phyloP scores from a whole-genome alignment of 805 yeast species.

The Yarrowia porcina region DNA sequence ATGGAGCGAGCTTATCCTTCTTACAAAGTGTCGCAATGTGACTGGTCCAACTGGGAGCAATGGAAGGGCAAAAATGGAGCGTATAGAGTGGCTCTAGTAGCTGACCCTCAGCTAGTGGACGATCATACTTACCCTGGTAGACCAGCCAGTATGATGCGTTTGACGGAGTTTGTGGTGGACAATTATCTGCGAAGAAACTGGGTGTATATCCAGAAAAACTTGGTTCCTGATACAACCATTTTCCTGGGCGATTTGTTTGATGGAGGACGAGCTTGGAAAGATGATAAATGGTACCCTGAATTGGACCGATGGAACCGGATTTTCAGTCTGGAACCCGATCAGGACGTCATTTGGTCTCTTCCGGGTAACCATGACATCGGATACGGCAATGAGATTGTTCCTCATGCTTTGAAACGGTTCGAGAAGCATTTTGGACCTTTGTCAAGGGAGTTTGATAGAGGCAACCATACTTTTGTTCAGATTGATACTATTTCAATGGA shows the following conservation, averaged over 20 bases:
- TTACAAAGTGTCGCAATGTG: not conserved
- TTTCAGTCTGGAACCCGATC: constrained; percentile 55
- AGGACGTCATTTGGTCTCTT: constrained; percentile 45
- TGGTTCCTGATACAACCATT: constrained; percentile 72
- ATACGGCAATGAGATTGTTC: constrained; percentile 69
- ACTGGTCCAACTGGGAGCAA: constrained; percentile 47
- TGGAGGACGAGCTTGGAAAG: constrained; percentile 88
- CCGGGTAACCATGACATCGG: constrained; percentile 99
- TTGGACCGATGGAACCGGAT: constrained; percentile 62
- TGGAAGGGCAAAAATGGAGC: constrained; percentile 19
- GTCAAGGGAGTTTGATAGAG: constrained; percentile 50
- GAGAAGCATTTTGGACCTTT: constrained; percentile 70
- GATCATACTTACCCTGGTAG: constrained; percentile 79
- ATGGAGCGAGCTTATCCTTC: constrained; percentile 7
- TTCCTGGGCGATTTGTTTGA: constrained; percentile 92
- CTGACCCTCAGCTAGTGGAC: constrained; percentile 95
- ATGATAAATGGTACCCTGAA: constrained; percentile 66
- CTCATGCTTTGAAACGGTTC: constrained; percentile 59
- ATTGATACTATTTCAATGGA: constrained; percentile 83
- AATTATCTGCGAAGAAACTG: constrained; percentile 77
- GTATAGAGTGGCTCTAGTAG: constrained; percentile 54
- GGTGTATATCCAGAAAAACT: constrained; percentile 50
- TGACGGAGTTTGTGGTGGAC: constrained; percentile 67
- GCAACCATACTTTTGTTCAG: constrained; percentile 71
- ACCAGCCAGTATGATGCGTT: constrained; percentile 47